These are phyloP conservation scores for Buxus sempervirens DNA, from an alignment of 164 flowering plant genomes.

Conservation along the genomic window DNA sequence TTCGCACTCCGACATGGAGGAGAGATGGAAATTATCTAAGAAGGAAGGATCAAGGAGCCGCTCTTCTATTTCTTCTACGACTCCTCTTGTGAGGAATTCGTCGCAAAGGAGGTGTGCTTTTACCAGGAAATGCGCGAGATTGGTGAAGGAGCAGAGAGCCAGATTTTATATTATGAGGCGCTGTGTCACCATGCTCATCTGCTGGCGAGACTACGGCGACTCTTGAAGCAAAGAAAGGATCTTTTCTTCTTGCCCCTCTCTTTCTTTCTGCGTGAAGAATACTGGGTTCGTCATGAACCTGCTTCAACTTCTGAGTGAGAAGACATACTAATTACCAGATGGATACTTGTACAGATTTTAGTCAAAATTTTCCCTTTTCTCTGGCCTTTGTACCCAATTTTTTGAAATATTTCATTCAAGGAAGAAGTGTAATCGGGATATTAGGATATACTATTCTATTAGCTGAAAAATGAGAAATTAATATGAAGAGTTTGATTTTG, in stretches of 20 bases:
- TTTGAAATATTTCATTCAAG: too few relatives aligned
- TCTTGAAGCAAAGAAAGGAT: slow-evolving; percentile 24
- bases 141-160: slow-evolving; percentile 80
- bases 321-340: not conserved
- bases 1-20: slow-evolving; percentile 30
- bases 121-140: slow-evolving; percentile 54
- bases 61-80: slow-evolving; percentile 14
- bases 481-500: too few relatives aligned
- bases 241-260: too few relatives aligned
- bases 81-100: slow-evolving; percentile 13
- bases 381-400: too few relatives aligned
- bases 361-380: too few relatives aligned
- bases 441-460: too few relatives aligned
- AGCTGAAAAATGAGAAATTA: too few relatives aligned
- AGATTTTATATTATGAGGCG: slow-evolving; percentile 80
- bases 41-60: slow-evolving; percentile 21
- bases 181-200: slow-evolving; percentile 78
- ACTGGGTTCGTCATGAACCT: too few relatives aligned
- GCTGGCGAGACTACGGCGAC: slow-evolving; percentile 75
- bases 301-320: too few relatives aligned
- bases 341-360: too few relatives aligned
- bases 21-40: slow-evolving; percentile 42
- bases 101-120: slow-evolving; percentile 39
- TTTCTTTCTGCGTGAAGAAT: too few relatives aligned
- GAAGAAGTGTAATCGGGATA: too few relatives aligned